These are phyloP conservation scores for Halophytophthora polymorphica DNA, from an alignment of 352 stramenopile genomes.

Conservation along the genomic window DNA sequence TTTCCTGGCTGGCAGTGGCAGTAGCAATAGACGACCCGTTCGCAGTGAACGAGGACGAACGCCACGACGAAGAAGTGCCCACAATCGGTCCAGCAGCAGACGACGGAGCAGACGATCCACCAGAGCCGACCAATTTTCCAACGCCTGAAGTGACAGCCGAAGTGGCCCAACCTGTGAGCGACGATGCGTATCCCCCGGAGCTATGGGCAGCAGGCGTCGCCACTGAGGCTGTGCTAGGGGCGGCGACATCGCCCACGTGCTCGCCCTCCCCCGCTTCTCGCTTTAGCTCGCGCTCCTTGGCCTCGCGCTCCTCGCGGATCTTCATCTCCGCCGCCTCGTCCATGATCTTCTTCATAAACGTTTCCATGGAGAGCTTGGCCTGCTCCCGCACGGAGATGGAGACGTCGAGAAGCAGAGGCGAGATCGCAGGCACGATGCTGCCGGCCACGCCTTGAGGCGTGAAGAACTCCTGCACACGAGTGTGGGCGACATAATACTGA, in stretches of 20 bases:
- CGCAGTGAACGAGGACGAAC: conserved; percentile 23
- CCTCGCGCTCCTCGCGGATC: conserved; percentile 62
- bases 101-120: conserved; percentile 20
- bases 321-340: conserved; percentile 81
- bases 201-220: conserved; percentile 24
- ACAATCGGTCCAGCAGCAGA: conserved; percentile 12
- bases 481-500: conserved; percentile 1
- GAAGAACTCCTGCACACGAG: conserved; percentile 58
- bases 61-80: conserved; percentile 15
- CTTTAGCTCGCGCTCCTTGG: conserved; percentile 57
- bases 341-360: conserved; percentile 83
- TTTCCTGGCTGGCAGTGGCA: conserved; percentile 12
- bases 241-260: conserved; percentile 11
- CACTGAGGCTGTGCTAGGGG: conserved; percentile 5
- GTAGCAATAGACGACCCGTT: conserved; percentile 5
- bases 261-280: conserved; percentile 31
- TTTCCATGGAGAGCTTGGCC: conserved; percentile 63
- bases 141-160: conserved; percentile 68
- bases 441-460: conserved; percentile 61
- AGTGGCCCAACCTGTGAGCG: conserved; percentile 71
- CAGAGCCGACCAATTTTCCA: conserved; percentile 58
- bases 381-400: conserved; percentile 79
- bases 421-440: conserved; percentile 77
- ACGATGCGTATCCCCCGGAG: conserved; percentile 55
- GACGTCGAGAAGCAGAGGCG: conserved; percentile 74